Conservation (phyloP, 2,329 filamentous ascomycete species). For the Lecanicillium sp. region DNA sequence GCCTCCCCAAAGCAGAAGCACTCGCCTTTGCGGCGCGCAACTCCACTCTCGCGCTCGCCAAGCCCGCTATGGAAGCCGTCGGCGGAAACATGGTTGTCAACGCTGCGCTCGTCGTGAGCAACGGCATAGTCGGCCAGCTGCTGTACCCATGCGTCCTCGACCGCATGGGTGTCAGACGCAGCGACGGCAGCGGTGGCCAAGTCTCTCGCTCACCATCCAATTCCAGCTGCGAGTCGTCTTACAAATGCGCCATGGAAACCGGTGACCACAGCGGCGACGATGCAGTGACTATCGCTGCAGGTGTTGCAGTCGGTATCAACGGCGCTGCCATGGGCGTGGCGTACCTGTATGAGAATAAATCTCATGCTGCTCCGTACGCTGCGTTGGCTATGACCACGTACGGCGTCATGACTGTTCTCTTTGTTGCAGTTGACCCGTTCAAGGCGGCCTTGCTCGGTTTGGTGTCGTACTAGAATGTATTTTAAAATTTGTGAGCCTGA, state of each 20-base stretch:
- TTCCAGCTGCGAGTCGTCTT: slow-evolving; percentile 1
- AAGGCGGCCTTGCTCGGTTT: slow-evolving; percentile 26
- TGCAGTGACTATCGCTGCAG: slow-evolving; percentile 36
- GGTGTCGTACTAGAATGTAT: slow-evolving; percentile 14
- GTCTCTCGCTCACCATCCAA: neutral
- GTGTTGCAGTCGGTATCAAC: slow-evolving; percentile 48
- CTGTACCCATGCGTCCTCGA: slow-evolving; percentile 27
- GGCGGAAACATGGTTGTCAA: slow-evolving; percentile 38
- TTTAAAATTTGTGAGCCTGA: no score
- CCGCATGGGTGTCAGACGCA: slow-evolving; percentile 17
- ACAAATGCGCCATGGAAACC: neutral
- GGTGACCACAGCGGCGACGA: slow-evolving; percentile 15
- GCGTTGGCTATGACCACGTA: slow-evolving; percentile 50
- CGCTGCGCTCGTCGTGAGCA: slow-evolving; percentile 42
- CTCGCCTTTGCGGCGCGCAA: slow-evolving; percentile 41
- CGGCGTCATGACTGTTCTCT: slow-evolving; percentile 46
- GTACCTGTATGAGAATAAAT: slow-evolving; percentile 45
- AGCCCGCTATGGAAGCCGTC: slow-evolving; percentile 35
- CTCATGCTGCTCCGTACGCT: slow-evolving; percentile 45
- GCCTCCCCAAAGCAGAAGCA: slow-evolving; percentile 24
- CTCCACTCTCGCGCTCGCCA: slow-evolving; percentile 40
- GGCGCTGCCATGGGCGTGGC: slow-evolving; percentile 52
- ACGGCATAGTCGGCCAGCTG: slow-evolving; percentile 37
- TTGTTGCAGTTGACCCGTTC: slow-evolving; percentile 41
- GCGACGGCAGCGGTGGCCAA: neutral